Base-by-base conservation (phyloP, 2,329 filamentous ascomycete genomes). In the Ceratocystis diversiconidia region DNA sequence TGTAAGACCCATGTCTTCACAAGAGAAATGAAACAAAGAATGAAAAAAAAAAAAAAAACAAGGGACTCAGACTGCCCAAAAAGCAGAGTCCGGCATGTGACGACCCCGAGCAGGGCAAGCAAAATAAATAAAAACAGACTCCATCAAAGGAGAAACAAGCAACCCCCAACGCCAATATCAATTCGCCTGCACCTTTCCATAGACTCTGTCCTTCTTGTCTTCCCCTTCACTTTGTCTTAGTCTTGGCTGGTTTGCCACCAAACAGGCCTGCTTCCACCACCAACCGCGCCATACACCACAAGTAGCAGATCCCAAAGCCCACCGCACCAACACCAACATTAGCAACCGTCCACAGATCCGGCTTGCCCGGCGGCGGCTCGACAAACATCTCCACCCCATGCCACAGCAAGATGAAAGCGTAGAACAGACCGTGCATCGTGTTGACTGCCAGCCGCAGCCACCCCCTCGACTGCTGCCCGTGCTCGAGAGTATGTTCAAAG, bases 261-360 rank as follows among this genome's bases (percentile, higher is more conserved):
- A 83, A 66, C 55, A 84, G 70, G 55, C 82, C 81, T 72, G 85
- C 87, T 70, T 87, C 84, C 19, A 77, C 73, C 1, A 84, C 71
- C 63, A 89, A 73, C 65, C 83, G 87, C 81, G 85, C 87, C 68
- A 94, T 75, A 74, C 92, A 96, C 94, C 94, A 99, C 6, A 94
- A 72, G 74, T 96, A 97, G 74, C 91, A 95, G 43, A 95, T 76
- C 0, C 83, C 83, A 73, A 97, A 99, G 0, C 90, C 94, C 3
- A 83, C 86, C 25, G 89, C 89, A 6, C 94, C 94, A 25, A 97
- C 76, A 19, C 90, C 85, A 7, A 94, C 91, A 72, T 99, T 99
- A 12, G 85, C 82, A 2, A 99, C 92, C 2, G 95, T 86, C 92
- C 92, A 99, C 1, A 99, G 77, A 76, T 99, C 94, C 0, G 94